Percentiles rank a stretch among this genome's conserved stretches.
phyloP scores from a whole-genome alignment of 2,329 filamentous ascomycete genomes.

The Aspergillus felis region DNA sequence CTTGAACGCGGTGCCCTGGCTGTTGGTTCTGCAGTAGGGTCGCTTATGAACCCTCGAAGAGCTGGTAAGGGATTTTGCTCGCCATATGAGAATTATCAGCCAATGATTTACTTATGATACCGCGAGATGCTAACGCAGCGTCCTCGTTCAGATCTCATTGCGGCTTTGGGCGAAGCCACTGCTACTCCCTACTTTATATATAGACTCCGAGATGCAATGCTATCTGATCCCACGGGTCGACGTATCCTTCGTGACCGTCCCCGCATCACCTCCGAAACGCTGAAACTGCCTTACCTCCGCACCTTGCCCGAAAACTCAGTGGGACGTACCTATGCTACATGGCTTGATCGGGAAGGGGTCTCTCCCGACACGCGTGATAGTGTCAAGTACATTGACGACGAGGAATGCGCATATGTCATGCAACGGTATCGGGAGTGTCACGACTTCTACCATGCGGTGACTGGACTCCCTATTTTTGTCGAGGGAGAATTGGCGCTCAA shows the following conservation, averaged over 20 bases:
- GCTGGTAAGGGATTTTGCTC: slow-evolving; percentile 52
- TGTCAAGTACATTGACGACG: slow-evolving; percentile 89
- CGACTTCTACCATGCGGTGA: slow-evolving; percentile 95
- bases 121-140: background rate
- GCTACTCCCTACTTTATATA: slow-evolving; percentile 93
- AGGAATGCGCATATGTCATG: slow-evolving; percentile 97
- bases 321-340: slow-evolving; percentile 76
- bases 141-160: slow-evolving; percentile 70
- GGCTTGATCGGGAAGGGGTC: slow-evolving; percentile 93
- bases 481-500: slow-evolving; percentile 98
- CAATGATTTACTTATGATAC: background rate
- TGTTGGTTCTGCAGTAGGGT: slow-evolving; percentile 57
- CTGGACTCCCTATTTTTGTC: slow-evolving; percentile 82
- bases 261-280: slow-evolving; percentile 71
- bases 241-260: slow-evolving; percentile 88
- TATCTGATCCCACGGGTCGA: slow-evolving; percentile 74
- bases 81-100: slow-evolving; percentile 1
- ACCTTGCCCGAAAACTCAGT: slow-evolving; percentile 68
- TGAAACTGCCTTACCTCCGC: slow-evolving; percentile 68
- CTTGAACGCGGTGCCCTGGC: slow-evolving; percentile 72
- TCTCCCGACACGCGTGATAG: slow-evolving; percentile 79
- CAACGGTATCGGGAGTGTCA: slow-evolving; percentile 96
- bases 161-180: slow-evolving; percentile 88
- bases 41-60: slow-evolving; percentile 70
- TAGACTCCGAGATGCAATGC: slow-evolving; percentile 88